Conservation (phyloP, 176 grass and related monocot species). For the Eremochloa ophiuroides region DNA sequence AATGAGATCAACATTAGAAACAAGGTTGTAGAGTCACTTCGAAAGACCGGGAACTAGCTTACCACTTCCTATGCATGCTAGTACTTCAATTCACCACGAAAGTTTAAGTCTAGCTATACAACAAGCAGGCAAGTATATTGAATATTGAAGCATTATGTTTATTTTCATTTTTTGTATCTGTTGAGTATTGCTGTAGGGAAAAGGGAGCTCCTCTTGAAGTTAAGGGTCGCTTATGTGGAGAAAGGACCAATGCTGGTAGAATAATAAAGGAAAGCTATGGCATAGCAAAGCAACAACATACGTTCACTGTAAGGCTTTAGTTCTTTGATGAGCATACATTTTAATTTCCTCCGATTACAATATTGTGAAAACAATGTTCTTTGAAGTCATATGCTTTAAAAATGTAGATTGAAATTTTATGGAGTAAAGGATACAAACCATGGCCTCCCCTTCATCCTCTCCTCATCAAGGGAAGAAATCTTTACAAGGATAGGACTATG, state of each 20-base stretch:
- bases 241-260: slow-evolving; percentile 38
- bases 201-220: slow-evolving; percentile 39
- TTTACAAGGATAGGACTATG: slow-evolving; percentile 52
- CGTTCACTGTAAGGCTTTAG: slow-evolving; percentile 45
- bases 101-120: too few relatives aligned
- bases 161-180: background rate
- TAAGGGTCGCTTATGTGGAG: slow-evolving; percentile 33
- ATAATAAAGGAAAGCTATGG: slow-evolving; percentile 63
- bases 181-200: slow-evolving; percentile 24
- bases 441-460: slow-evolving; percentile 43
- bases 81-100: too few relatives aligned
- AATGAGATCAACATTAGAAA: too few relatives aligned
- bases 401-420: slow-evolving; percentile 62
- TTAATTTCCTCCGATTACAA: background rate
- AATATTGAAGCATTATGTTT: background rate
- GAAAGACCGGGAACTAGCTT: too few relatives aligned
- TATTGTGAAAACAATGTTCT: background rate
- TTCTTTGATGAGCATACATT: background rate
- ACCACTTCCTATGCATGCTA: too few relatives aligned
- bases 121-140: too few relatives aligned
- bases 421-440: slow-evolving; percentile 57
- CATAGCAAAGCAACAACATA: slow-evolving; percentile 57
- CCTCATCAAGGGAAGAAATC: slow-evolving; percentile 61
- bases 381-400: background rate
- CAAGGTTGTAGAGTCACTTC: too few relatives aligned